Conservation (phyloP, 495 filamentous ascomycete species). For the Talaromyces ruber region DNA sequence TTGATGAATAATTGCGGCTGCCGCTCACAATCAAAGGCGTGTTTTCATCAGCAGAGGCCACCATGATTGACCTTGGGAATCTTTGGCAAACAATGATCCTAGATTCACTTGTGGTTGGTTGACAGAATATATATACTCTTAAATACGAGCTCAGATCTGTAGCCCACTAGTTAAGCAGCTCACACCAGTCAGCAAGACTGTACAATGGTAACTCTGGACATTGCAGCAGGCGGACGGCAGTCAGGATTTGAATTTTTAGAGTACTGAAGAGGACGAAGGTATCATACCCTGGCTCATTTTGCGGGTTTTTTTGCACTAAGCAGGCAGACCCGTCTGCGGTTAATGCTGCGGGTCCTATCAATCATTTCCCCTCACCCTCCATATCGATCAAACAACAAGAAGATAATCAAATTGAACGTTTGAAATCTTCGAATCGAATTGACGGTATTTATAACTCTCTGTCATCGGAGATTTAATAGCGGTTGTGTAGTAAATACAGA, state of each 20-base stretch:
- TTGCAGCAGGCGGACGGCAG: neutral
- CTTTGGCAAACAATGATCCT: neutral
- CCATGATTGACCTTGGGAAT: neutral
- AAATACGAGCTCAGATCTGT: neutral
- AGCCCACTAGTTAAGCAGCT: neutral
- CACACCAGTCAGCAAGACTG: neutral
- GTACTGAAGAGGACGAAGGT: neutral
- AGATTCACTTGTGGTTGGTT: neutral
- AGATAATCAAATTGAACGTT: neutral
- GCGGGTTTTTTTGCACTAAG: neutral
- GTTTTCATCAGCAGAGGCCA: constrained; percentile 11
- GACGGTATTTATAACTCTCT: neutral
- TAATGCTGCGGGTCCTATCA: neutral
- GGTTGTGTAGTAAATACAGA: neutral
- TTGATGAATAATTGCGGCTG: neutral
- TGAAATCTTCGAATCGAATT: neutral
- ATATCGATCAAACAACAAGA: neutral
- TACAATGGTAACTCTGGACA: neutral
- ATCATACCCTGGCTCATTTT: neutral
- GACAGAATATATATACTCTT: neutral
- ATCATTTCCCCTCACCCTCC: neutral
- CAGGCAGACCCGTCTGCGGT: neutral
- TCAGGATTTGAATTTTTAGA: neutral
- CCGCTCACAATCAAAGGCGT: constrained; percentile 17
- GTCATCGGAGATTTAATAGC: neutral